Base-by-base conservation (phyloP, 441 rosid genomes). In the Gossypium trilobum region DNA sequence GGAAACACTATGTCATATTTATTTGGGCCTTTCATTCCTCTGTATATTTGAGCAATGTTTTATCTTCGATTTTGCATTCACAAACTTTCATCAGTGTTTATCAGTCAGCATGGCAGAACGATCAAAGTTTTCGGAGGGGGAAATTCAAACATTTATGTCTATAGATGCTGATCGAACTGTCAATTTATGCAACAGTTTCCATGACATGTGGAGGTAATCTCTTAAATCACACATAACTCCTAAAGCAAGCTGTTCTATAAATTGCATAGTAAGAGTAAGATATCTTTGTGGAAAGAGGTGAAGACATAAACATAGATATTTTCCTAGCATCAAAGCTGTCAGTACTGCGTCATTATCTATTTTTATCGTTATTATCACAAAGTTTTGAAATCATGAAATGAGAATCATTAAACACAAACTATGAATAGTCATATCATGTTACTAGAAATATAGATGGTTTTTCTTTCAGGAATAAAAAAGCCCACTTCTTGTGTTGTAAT, bases 81-180 rank as follows among this genome's bases (percentile, higher is more conserved):
- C 60, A 75, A 74, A 48, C 77, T 80, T 78, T 65, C 69, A 58
- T 70, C 85, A 94, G 99, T 92, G 97, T 77, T 83, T 92, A 60
- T 74, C 76, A 75, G 85, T 90, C 78, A 89, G 86, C 84, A 82
- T 86, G 73, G 89, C 92, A 55, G 93, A 88, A 77, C 81, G 89
- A 73, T 87, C 93, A 20, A 86, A 83, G 78, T 94, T 94, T 83
- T 92, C 95, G 29, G 86, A 85, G 75, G 99, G 99, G 17, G 99
- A 94, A 87, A 87, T 94, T 80, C 99, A 94, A 85, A 94, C 99
- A 58, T 94, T 92, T 80, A 94, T 94, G 99, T 94, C 99, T 1
- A 84, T 94, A 74, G 99, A 92, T 88, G 94, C 97, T 81, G 99
- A 94, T 84, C 88, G 94, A 76, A 89, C 89, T 62, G 91, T 89